phyloP scores from a whole-genome alignment of 1,284 basidiomycete species.

The Caloboletus firmus region DNA sequence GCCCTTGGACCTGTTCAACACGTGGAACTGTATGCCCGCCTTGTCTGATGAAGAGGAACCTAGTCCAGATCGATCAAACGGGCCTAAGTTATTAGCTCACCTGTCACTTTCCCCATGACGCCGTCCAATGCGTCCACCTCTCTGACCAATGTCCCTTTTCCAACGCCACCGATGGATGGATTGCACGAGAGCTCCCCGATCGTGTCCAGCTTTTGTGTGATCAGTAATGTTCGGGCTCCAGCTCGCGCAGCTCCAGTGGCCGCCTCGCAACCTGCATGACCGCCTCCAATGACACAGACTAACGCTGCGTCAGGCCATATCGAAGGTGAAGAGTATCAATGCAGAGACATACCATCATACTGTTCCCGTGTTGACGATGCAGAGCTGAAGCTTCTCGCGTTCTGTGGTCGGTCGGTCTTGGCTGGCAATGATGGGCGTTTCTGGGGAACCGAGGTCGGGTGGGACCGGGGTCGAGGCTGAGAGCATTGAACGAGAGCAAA shows the following conservation, averaged over 20 bases:
- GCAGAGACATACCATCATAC: conserved; percentile 28
- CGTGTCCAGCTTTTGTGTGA: conserved; percentile 79
- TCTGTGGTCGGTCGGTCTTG: background rate
- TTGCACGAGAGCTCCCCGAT: conserved; percentile 91
- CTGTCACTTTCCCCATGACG: conserved; percentile 72
- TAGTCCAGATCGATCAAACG: background rate
- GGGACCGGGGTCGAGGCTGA: background rate
- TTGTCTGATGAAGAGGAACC: conserved; percentile 55
- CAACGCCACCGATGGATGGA: conserved; percentile 85
- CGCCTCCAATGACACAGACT: conserved; percentile 90
- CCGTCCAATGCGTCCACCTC: conserved; percentile 90
- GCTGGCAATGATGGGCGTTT: background rate
- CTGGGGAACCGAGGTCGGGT: background rate
- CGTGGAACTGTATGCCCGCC: conserved; percentile 85
- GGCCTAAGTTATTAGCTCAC: conserved; percentile 40
- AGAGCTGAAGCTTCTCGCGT: conserved; percentile 3
- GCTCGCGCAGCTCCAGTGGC: conserved; percentile 82
- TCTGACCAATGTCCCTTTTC: conserved; percentile 85
- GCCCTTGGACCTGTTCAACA: conserved; percentile 83
- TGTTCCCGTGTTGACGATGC: background rate
- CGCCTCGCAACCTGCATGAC: conserved; percentile 90
- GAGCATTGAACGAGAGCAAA: background rate
- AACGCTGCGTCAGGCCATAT: conserved; percentile 1
- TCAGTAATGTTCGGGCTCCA: conserved; percentile 75
- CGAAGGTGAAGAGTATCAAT: background rate